phyloP scores from a whole-genome alignment of 1,284 basidiomycete species.

The Microstroma glucosiphilum region DNA sequence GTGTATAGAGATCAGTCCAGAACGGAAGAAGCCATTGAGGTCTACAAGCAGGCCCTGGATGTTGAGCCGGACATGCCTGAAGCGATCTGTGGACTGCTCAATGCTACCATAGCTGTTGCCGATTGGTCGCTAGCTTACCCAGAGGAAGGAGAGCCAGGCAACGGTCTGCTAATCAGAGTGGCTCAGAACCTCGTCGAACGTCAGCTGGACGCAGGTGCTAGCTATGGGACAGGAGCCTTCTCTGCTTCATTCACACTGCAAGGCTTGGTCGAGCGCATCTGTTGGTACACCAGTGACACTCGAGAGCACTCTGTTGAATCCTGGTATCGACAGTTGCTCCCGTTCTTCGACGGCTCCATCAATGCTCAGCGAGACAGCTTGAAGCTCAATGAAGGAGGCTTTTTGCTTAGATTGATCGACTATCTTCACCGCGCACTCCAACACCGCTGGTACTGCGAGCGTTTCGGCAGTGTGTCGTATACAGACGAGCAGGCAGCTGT shows the following conservation, averaged over 20 bases:
- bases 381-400: slow-evolving; percentile 56
- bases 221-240: slow-evolving; percentile 54
- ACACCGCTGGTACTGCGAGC: slow-evolving; percentile 57
- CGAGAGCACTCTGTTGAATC: not conserved
- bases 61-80: slow-evolving; percentile 60
- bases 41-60: slow-evolving; percentile 58
- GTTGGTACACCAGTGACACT: slow-evolving; percentile 14
- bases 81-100: slow-evolving; percentile 59
- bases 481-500: not conserved
- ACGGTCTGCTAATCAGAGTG: not conserved
- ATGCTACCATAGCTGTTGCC: slow-evolving; percentile 58
- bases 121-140: slow-evolving; percentile 55
- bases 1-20: slow-evolving; percentile 56
- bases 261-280: slow-evolving; percentile 56
- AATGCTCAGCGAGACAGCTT: slow-evolving; percentile 29
- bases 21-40: slow-evolving; percentile 58
- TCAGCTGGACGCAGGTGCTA: slow-evolving; percentile 55
- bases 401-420: slow-evolving; percentile 59
- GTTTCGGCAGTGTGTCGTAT: not conserved
- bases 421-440: slow-evolving; percentile 57
- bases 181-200: slow-evolving; percentile 52
- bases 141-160: not conserved
- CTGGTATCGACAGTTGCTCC: slow-evolving; percentile 39
- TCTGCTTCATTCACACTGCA: slow-evolving; percentile 50
- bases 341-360: slow-evolving; percentile 50